Evolutionary conservation across 768 basidiomycete genomes (phyloP), one percentile per base, ranked within the genome.

Genomic region (Leucocoprinus sp.): DNA sequence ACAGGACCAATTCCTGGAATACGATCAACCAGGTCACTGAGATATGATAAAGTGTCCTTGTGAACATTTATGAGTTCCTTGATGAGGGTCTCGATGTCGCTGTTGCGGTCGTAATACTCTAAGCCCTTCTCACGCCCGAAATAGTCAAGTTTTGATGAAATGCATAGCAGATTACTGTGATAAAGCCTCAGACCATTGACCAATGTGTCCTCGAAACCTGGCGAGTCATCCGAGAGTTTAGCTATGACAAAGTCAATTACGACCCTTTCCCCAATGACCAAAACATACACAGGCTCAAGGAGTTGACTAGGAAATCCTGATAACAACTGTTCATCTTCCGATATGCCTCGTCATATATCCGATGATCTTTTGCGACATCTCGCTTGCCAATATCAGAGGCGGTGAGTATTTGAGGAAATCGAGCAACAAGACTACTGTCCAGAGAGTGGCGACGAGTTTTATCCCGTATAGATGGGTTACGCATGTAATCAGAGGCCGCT

Each of bases 1-100:
- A 69, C 43, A 12, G 73, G 71, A 17, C 75, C 78, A 6, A 82
- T 55, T 8, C 57, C 49, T 1, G 78, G 78, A 41, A 75, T 43
- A 8, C 60, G 54, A 29, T 65, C 43, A 14, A 72, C 59, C 7
- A 77, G 41, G 1, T 14, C 52, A 42, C 55, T 45, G 22, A 66
- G 54, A 24, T 54, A 55, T 11, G 33, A 55, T 29, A 84, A 61
- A 4, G 59, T 43, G 24, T 71, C 51, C 60, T 84, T 84, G 62
- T 64, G 54, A 24, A 60, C 42, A 54, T 80, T 72, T 54, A 78
- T 54, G 8, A 71, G 28, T 14, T 70, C 56, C 57, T 80, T 80
- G 38, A 84, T 47, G 15, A 72, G 27, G 1, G 58, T 69, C 55
- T 84, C 72, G 3, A 80, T 34, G 21, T 59, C 56, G 52, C 70